Base-by-base conservation (phyloP, 768 basidiomycete species). In the Boletus rubroflammeus region DNA sequence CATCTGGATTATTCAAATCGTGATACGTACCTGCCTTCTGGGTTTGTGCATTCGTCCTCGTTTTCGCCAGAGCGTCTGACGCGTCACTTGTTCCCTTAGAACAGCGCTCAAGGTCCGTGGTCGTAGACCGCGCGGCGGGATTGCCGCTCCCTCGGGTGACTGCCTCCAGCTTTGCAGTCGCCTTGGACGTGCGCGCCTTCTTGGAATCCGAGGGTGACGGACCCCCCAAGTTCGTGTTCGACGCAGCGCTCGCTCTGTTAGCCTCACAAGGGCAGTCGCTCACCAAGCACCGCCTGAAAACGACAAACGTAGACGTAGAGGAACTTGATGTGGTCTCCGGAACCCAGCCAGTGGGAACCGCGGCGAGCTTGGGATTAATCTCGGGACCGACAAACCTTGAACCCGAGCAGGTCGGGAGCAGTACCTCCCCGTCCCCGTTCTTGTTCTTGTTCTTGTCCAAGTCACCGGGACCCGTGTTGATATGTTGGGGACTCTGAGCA, bases 231-330 rank as follows among this genome's bases (percentile, higher is more conserved):
- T 13, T 21, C 5, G 43, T 3, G 9, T 53, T 41, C 40, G 35
- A 25, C 9, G 28, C 21, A 11, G 14, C 14, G 14, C 29, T 39
- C 13, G 46, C 17, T 23, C 8, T 39, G 49, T 55, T 53, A 3
- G 42, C 54, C 25, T 57, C 62, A 7, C 62, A 60, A 34, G 50
- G 62, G 52, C 58, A 55, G 28, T 57, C 58, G 14, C 36, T 31
- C 5, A 48, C 45, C 45, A 63, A 25, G 36, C 62, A 63, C 8
- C 29, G 58, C 21, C 26, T 45, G 21, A 57, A 31, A 6, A 63
- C 44, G 35, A 61, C 8, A 34, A 60, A n/a, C 47, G 17, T 44
- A 13, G 58, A 31, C 2, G 51, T 39, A 10, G 51, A 35, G 6
- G 54, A 42, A 29, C 8, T 42, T 19, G 57, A 38, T 14, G 51